These are phyloP conservation scores for Beauveria varroae DNA, from an alignment of 2,329 filamentous ascomycete genomes.

Conservation along the genomic window DNA sequence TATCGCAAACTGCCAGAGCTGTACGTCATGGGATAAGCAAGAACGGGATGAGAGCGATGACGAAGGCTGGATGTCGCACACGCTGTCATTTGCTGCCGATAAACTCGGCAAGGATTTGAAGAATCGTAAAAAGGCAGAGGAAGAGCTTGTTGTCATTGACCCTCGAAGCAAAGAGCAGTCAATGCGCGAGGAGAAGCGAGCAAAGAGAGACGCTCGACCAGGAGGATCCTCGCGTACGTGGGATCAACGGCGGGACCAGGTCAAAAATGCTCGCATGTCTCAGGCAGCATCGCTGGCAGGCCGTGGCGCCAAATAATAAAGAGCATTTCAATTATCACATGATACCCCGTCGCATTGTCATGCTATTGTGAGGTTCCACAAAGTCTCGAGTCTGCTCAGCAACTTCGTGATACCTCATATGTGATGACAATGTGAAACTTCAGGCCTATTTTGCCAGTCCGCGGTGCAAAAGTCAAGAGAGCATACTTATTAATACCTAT, in stretches of 20 bases:
- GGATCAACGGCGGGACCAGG: slow-evolving; percentile 42
- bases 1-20: slow-evolving; percentile 90
- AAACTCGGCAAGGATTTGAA: slow-evolving; percentile 84
- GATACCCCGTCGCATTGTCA: background rate
- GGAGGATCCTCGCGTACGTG: slow-evolving; percentile 49
- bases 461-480: no score
- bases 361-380: background rate
- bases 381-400: background rate
- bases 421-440: background rate
- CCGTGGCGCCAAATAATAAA: slow-evolving; percentile 43
- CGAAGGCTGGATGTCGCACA: slow-evolving; percentile 78
- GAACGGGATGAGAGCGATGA: slow-evolving; percentile 53
- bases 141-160: slow-evolving; percentile 89
- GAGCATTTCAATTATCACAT: background rate
- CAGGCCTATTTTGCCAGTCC: background rate
- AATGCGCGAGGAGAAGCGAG: slow-evolving; percentile 57
- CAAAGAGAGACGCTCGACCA: slow-evolving; percentile 46
- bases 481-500: no score
- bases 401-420: background rate
- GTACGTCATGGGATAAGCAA: slow-evolving; percentile 71
- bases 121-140: slow-evolving; percentile 85
- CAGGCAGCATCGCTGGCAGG: slow-evolving; percentile 46
- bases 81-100: slow-evolving; percentile 80
- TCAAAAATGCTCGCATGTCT: slow-evolving; percentile 49
- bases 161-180: slow-evolving; percentile 74